Percentiles rank a stretch among this genome's conserved stretches.
Evolutionary conservation across 371 early-diverging fungal species (phyloP).

Genomic region (Circinella minor): DNA sequence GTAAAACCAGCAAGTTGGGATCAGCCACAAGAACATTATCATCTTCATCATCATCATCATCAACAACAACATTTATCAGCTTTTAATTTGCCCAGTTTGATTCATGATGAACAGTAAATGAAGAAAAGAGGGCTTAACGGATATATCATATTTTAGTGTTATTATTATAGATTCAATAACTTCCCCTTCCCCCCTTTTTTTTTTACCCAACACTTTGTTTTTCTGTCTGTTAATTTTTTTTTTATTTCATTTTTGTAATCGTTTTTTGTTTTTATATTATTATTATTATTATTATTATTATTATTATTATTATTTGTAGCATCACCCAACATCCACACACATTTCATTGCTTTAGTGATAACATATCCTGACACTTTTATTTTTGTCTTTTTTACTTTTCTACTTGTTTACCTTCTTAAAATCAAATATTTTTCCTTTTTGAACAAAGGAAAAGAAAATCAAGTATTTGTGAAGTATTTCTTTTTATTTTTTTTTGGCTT

Average conservation of each 20-base stretch:
- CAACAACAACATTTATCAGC: constrained; percentile 5
- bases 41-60: neutral
- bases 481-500: neutral
- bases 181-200: neutral
- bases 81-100: constrained; percentile 10
- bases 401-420: too few species aligned
- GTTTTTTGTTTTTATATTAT: neutral
- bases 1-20: constrained; percentile 11
- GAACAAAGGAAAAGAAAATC: too few species aligned
- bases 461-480: neutral
- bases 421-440: too few species aligned
- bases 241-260: constrained; percentile 4
- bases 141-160: too few species aligned
- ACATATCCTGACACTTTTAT: too few species aligned
- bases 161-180: neutral
- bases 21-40: neutral
- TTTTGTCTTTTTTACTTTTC: too few species aligned
- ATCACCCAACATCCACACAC: neutral
- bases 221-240: neutral
- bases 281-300: neutral
- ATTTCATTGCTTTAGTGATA: neutral
- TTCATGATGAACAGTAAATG: neutral
- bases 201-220: neutral
- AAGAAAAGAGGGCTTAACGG: neutral
- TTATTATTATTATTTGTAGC: neutral